Evolutionary conservation across 148 eudicot species (phyloP).

Genomic region (Beta vulgaris): DNA sequence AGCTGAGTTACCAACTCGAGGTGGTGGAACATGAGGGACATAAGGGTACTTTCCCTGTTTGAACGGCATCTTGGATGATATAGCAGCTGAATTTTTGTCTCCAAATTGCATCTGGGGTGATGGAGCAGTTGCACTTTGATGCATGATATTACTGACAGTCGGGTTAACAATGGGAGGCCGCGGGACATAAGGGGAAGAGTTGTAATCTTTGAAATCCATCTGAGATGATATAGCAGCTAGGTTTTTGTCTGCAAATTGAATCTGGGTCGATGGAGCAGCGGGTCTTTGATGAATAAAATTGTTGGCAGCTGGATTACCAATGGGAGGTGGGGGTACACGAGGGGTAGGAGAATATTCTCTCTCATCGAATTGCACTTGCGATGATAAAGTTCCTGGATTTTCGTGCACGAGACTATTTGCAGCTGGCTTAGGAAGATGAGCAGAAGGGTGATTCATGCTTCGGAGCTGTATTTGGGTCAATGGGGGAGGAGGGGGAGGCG

Average conservation of each 20-base stretch:
- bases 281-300: conserved; percentile 9
- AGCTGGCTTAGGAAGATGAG: conserved; percentile 1
- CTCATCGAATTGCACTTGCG: conserved; percentile 2
- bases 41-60: conserved; percentile 3
- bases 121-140: conserved; percentile 14
- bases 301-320: background rate
- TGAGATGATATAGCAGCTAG: conserved; percentile 10
- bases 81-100: conserved; percentile 7
- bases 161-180: background rate
- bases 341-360: background rate
- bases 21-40: conserved; percentile 17
- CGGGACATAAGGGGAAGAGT: conserved; percentile 7
- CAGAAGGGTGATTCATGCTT: background rate
- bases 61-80: conserved; percentile 1
- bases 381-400: background rate
- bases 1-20: conserved; percentile 7
- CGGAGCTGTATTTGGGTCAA: conserved; percentile 1
- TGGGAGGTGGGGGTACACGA: background rate
- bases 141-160: conserved; percentile 6
- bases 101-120: background rate
- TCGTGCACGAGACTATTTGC: background rate
- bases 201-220: conserved; percentile 4
- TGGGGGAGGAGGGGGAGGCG: conserved; percentile 15
- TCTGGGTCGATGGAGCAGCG: background rate
- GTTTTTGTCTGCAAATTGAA: background rate